phyloP scores from a whole-genome alignment of 2,329 filamentous ascomycete genomes.

The Xylariaceae sp. region DNA sequence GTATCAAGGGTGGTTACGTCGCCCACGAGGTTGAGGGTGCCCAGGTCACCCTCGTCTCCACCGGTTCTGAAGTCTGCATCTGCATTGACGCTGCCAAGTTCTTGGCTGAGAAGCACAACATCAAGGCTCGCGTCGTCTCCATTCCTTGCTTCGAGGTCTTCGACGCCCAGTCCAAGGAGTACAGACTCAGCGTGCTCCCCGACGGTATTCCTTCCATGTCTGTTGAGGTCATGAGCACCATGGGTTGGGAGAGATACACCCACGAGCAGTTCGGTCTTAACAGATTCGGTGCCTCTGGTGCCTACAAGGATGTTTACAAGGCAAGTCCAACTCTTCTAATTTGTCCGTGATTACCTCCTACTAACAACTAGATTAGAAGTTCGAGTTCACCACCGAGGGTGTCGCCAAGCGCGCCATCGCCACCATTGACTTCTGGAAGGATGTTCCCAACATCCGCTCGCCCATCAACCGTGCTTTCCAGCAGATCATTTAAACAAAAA shows the following conservation, averaged over 20 bases:
- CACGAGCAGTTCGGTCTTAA: conserved; percentile 99
- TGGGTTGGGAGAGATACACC: conserved; percentile 98
- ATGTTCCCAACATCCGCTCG: conserved; percentile 80
- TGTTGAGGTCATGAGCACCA: conserved; percentile 93
- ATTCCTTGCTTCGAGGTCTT: conserved; percentile 97
- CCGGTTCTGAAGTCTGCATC: conserved; percentile 92
- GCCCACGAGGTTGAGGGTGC: conserved; percentile 79
- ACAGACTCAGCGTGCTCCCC: conserved; percentile 86
- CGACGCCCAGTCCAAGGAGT: conserved; percentile 88
- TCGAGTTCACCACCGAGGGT: conserved; percentile 97
- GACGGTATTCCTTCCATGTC: conserved; percentile 90
- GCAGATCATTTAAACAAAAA: conserved; percentile 71
- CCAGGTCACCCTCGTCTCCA: conserved; percentile 83
- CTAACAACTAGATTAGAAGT: conserved; percentile 65
- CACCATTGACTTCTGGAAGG: conserved; percentile 98
- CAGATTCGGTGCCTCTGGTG: conserved; percentile 94
- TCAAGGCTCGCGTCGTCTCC: conserved; percentile 88
- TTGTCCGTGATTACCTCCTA: conserved; percentile 14
- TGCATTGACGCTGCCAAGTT: conserved; percentile 88
- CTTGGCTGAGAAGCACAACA: conserved; percentile 79
- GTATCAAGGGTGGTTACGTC: conserved; percentile 92
- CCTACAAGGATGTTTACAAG: conserved; percentile 97
- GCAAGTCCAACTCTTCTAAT: conserved; percentile 40
- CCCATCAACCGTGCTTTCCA: conserved; percentile 97
- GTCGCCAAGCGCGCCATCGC: conserved; percentile 89